phyloP scores from a whole-genome alignment of 2,329 filamentous ascomycete species.

The Talaromyces albobiverticillius region DNA sequence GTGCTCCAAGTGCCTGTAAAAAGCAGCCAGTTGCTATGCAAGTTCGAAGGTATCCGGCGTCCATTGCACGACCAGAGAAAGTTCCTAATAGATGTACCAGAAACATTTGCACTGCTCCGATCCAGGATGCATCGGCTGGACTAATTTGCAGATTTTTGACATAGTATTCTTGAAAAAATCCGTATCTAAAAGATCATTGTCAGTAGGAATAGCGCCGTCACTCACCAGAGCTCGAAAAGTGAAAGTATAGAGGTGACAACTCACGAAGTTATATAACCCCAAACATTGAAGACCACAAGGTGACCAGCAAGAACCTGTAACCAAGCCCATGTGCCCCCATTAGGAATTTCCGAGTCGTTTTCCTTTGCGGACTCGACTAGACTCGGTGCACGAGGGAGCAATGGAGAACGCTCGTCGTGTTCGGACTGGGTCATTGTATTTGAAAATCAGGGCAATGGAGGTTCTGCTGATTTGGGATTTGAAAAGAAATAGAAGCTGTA shows the following conservation, averaged over 20 bases:
- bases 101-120: conserved; percentile 10
- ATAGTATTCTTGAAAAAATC: conserved; percentile 38
- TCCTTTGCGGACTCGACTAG: not conserved
- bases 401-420: conserved; percentile 2
- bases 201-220: not conserved
- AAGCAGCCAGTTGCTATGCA: conserved; percentile 25
- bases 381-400: not conserved
- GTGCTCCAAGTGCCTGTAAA: conserved; percentile 4
- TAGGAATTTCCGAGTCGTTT: not conserved
- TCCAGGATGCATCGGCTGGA: conserved; percentile 32
- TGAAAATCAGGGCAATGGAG: too few species aligned
- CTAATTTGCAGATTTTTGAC: conserved; percentile 41
- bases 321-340: conserved; percentile 11
- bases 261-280: conserved; percentile 42
- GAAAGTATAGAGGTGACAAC: conserved; percentile 40
- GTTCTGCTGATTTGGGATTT: not conserved
- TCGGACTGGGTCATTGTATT: not conserved
- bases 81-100: conserved; percentile 6
- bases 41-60: conserved; percentile 9
- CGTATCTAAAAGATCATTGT: conserved; percentile 37
- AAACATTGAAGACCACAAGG: conserved; percentile 11
- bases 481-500: not conserved
- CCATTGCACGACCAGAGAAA: conserved; percentile 10
- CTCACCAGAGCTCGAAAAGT: not conserved
- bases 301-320: conserved; percentile 6